Conservation (phyloP, 768 basidiomycete species). For the Trametes punicea region DNA sequence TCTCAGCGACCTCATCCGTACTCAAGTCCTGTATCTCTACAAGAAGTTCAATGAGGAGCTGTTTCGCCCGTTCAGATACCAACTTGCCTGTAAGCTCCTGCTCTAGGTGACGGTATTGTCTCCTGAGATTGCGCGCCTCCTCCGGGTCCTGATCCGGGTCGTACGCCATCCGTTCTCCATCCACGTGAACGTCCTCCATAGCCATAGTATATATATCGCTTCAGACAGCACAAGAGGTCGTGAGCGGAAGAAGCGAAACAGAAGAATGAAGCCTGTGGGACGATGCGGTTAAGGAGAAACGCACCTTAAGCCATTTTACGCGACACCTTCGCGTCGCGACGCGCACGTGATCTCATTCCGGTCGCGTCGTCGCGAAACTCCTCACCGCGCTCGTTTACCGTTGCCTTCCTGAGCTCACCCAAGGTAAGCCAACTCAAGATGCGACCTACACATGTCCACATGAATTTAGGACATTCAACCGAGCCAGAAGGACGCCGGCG, state of each 20-base stretch:
- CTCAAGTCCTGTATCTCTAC: conserved; percentile 43
- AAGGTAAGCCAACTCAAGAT: too few species aligned
- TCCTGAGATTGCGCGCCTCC: conserved; percentile 70
- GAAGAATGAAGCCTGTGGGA: neutral
- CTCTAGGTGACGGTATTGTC: conserved; percentile 63
- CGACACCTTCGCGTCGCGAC: conserved; percentile 8
- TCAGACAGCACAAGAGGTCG: neutral
- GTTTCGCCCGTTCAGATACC: neutral
- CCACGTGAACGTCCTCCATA: neutral
- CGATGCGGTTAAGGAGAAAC: neutral
- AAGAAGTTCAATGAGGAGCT: neutral
- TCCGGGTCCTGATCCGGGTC: conserved; percentile 85
- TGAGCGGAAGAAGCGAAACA: neutral
- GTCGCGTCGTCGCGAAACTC: too few species aligned
- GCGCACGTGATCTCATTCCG: conserved; percentile 13
- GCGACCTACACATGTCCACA: too few species aligned
- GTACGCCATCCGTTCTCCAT: conserved; percentile 34
- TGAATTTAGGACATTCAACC: too few species aligned
- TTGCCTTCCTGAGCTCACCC: too few species aligned
- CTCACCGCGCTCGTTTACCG: too few species aligned
- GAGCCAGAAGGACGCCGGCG: too few species aligned
- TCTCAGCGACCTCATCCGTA: conserved; percentile 51
- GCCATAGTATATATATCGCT: neutral
- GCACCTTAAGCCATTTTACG: neutral
- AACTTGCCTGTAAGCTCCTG: conserved; percentile 53